Percentiles rank a stretch among this genome's conserved stretches.
phyloP scores from a whole-genome alignment of 371 early-diverging fungal genomes.

The Mortierella sp. region DNA sequence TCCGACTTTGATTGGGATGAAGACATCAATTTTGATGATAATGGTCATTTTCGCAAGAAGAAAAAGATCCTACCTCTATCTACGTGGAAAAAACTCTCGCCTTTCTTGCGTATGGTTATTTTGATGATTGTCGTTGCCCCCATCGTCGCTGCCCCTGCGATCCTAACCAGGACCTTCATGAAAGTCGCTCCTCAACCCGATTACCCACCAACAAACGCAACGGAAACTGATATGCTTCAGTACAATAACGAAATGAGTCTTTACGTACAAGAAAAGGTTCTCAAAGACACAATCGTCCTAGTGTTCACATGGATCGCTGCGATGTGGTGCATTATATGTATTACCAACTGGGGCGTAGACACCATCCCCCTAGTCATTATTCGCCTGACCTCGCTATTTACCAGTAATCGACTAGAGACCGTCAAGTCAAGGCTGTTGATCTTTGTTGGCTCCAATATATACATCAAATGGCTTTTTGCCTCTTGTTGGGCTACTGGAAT shows the following conservation, averaged over 20 bases:
- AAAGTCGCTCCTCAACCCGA: conserved; percentile 3
- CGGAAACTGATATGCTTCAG: conserved; percentile 3
- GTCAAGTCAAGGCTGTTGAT: conserved; percentile 42
- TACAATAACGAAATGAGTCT: background rate
- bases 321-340: conserved; percentile 53
- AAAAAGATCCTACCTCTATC: conserved; percentile 20
- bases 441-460: conserved; percentile 53
- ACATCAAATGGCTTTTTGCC: conserved; percentile 47
- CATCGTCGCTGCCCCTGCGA: conserved; percentile 45
- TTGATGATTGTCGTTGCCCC: conserved; percentile 41
- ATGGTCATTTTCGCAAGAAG: conserved; percentile 28
- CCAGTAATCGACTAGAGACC: conserved; percentile 29
- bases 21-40: conserved; percentile 49
- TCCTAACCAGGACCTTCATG: conserved; percentile 36
- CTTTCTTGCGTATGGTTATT: conserved; percentile 50
- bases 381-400: conserved; percentile 43
- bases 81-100: conserved; percentile 46
- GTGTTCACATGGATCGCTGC: conserved; percentile 45
- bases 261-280: conserved; percentile 13
- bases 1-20: conserved; percentile 57
- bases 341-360: conserved; percentile 56
- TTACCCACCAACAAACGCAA: background rate
- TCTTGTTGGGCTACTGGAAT: conserved; percentile 53
- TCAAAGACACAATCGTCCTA: conserved; percentile 40
- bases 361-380: conserved; percentile 46